These are phyloP conservation scores for Phytophthora nicotianae DNA, from an alignment of 352 stramenopile species.

Conservation along the genomic window DNA sequence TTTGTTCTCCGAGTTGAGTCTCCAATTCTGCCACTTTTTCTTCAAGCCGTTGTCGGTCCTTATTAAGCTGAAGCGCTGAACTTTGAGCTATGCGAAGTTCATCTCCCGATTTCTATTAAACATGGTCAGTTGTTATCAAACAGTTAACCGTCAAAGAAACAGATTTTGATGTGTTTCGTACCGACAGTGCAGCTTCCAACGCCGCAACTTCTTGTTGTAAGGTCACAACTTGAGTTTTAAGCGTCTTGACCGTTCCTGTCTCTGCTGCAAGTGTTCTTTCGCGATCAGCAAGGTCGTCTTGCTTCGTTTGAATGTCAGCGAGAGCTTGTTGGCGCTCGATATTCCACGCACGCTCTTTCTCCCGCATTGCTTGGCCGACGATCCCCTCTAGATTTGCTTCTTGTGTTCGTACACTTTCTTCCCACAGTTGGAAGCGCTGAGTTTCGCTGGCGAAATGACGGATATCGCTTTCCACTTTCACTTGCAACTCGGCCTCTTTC, in stretches of 20 bases:
- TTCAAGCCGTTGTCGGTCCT: conserved; percentile 33
- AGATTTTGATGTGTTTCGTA: conserved; percentile 15
- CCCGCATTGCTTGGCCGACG: conserved; percentile 43
- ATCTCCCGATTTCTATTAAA: conserved; percentile 31
- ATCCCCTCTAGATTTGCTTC: conserved; percentile 53
- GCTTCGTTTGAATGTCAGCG: conserved; percentile 33
- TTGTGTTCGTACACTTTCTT: conserved; percentile 48
- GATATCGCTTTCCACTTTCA: conserved; percentile 50
- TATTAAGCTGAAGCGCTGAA: conserved; percentile 24
- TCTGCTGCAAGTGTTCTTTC: conserved; percentile 32
- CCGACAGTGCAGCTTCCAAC: conserved; percentile 31
- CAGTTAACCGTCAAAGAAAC: conserved; percentile 1
- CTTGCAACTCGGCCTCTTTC: conserved; percentile 58
- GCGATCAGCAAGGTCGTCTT: conserved; percentile 40
- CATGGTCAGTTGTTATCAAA: neutral
- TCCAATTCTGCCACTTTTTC: conserved; percentile 29
- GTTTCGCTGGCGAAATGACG: conserved; percentile 49
- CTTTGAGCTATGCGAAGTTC: conserved; percentile 21
- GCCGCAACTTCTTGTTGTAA: conserved; percentile 29
- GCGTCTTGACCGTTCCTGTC: conserved; percentile 27
- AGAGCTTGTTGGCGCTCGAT: conserved; percentile 45
- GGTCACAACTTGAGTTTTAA: conserved; percentile 25
- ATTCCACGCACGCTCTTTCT: conserved; percentile 57
- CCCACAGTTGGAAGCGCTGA: conserved; percentile 54
- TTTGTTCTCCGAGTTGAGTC: conserved; percentile 21